Conservation (phyloP, 1,284 basidiomycete genomes). For the Peniophora sp. region DNA sequence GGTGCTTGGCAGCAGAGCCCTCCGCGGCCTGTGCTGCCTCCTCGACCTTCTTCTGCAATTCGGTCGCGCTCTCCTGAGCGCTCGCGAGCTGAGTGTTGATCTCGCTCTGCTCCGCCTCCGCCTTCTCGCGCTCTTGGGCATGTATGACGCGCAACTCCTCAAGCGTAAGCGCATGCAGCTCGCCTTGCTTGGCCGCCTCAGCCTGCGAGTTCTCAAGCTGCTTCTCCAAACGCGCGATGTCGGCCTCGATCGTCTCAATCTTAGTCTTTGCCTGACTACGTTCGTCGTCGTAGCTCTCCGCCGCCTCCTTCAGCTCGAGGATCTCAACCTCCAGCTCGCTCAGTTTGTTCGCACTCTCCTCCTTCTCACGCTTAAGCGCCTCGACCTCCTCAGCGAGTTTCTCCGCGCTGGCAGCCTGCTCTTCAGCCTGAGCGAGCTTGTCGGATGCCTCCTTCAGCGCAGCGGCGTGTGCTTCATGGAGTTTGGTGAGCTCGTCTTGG, state of each 20-base stretch:
- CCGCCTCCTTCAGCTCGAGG: constrained; percentile 66
- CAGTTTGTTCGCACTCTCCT: constrained; percentile 67
- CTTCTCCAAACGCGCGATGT: constrained; percentile 40
- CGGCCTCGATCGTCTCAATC: constrained; percentile 44
- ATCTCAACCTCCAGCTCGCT: constrained; percentile 75
- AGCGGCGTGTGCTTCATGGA: constrained; percentile 42
- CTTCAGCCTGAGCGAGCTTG: constrained; percentile 37
- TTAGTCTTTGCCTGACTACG: constrained; percentile 36
- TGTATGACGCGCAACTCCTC: constrained; percentile 37
- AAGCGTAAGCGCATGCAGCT: constrained; percentile 32
- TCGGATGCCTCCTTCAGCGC: constrained; percentile 38
- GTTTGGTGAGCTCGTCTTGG: constrained; percentile 40
- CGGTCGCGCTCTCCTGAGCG: constrained; percentile 38
- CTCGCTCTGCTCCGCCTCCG: constrained; percentile 36
- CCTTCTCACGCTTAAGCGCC: constrained; percentile 56
- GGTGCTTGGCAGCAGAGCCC: constrained; percentile 38
- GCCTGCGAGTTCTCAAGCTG: constrained; percentile 18
- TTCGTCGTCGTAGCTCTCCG: constrained; percentile 58
- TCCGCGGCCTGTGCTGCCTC: constrained; percentile 36
- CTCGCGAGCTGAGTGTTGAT: constrained; percentile 37
- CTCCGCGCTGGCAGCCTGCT: constrained; percentile 34
- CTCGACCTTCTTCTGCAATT: constrained; percentile 38
- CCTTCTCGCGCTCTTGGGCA: constrained; percentile 34
- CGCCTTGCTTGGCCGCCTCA: constrained; percentile 43
- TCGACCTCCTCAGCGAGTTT: constrained; percentile 45